Percentiles rank a stretch among this genome's conserved stretches.
These are phyloP conservation scores for Pisolithus sp. DNA, from an alignment of 768 basidiomycete genomes.

Conservation along the genomic window DNA sequence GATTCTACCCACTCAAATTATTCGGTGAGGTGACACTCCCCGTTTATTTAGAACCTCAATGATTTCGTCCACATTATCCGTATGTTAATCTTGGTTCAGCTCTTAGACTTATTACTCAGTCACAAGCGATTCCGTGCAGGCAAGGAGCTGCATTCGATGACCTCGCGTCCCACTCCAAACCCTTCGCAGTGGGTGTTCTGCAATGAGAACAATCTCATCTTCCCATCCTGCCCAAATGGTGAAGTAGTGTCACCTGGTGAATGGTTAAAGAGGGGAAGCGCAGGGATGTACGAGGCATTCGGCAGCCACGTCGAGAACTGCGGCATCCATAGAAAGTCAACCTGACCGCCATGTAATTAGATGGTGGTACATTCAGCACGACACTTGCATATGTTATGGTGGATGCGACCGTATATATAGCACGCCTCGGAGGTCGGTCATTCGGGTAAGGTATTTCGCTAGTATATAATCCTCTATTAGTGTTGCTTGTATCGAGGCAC, in stretches of 20 bases:
- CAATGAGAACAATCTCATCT: constrained; percentile 48
- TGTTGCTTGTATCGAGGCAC: no score
- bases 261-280: constrained; percentile 47
- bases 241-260: constrained; percentile 42
- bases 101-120: neutral
- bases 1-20: neutral
- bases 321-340: no score
- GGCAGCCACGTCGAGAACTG: neutral
- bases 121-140: constrained; percentile 23
- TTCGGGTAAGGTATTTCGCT: no score
- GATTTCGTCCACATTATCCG: constrained; percentile 65
- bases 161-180: constrained; percentile 50
- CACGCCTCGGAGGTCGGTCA: no score
- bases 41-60: constrained; percentile 45
- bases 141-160: constrained; percentile 57
- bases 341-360: neutral
- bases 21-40: neutral
- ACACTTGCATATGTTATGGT: no score
- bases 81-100: constrained; percentile 21
- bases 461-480: no score
- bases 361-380: neutral
- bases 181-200: constrained; percentile 54
- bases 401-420: neutral
- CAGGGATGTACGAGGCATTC: constrained; percentile 35
- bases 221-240: constrained; percentile 23